Conservation (phyloP, 1,284 basidiomycete species). For the Ustilago crameri region DNA sequence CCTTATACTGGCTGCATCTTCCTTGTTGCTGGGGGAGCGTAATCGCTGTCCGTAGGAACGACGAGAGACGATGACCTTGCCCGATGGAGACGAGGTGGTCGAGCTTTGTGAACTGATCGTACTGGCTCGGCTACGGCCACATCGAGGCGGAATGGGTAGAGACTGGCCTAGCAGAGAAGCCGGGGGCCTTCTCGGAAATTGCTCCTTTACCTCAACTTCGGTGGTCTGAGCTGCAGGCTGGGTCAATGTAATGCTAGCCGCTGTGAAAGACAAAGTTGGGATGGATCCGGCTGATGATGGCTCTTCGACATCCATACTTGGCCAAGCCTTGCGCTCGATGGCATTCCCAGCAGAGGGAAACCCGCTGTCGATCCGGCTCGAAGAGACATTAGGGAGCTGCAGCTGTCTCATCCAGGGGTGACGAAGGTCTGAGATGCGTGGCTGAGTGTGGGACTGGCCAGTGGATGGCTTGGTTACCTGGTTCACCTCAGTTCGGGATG, state of each 20-base stretch:
- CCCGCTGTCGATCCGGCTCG: not conserved
- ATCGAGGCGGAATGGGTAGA: constrained; percentile 41
- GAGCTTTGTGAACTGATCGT: constrained; percentile 49
- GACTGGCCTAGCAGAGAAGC: constrained; percentile 31
- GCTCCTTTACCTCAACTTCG: not conserved
- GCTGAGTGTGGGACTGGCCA: not conserved
- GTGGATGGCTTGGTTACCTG: not conserved
- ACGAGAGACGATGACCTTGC: constrained; percentile 41
- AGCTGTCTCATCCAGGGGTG: constrained; percentile 51
- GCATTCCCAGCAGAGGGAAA: not conserved
- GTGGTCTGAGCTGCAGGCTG: not conserved
- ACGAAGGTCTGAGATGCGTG: constrained; percentile 30
- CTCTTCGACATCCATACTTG: constrained; percentile 13
- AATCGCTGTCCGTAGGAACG: constrained; percentile 36
- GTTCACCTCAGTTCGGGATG: not conserved
- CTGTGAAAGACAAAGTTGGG: constrained; percentile 19
- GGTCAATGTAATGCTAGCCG: constrained; percentile 12
- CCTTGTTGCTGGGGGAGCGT: constrained; percentile 13
- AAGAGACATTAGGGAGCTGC: constrained; percentile 8
- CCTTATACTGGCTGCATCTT: constrained; percentile 34
- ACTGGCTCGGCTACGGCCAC: constrained; percentile 35
- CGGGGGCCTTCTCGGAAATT: constrained; percentile 28
- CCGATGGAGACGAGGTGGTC: constrained; percentile 27
- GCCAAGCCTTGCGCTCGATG: constrained; percentile 7
- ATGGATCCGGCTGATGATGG: constrained; percentile 1